Base-by-base conservation (phyloP, 2,329 filamentous ascomycete species). In the Ceratocystis harringtonii region DNA sequence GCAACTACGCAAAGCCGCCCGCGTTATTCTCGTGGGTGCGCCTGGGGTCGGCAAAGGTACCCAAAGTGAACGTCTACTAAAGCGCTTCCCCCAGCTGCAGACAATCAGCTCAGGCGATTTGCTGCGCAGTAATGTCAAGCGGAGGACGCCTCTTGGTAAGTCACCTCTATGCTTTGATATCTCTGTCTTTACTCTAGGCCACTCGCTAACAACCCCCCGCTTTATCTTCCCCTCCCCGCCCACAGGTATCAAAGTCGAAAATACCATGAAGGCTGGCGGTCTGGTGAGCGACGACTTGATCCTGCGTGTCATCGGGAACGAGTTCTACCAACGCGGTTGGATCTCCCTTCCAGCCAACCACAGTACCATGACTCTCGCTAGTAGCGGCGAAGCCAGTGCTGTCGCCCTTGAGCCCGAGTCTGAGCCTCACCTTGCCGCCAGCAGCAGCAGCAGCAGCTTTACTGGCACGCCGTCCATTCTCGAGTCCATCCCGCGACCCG, bases 11-110 rank as follows among this genome's bases (percentile, higher is more conserved):
- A 86, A 82, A 77, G 92, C 94, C 66, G 94, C 94, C 65, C 88
- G 94, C 69, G 87, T 97, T 69, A 97, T 99, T 73, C 84, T 99
- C 70, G 84, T 99, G 71, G 94, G 94, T 71, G 92, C 92, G 63
- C 94, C 94, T n/a, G 92, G 92, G 67, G 94, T 96, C 66, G 94
- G 94, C 69, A 99, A 99, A 76, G 94, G 92, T 69, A 99, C 94
- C 2, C 94, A 99, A 78, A 90, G 90, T 63, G 89, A 95, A 75
- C 85, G 94, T 68, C 80, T 99, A 68, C 85, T 97, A 70, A 80
- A 86, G 70, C 85, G 89, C 70, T 99, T 94, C 73, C 90, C 92
- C 2, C 89, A 96, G 72, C 80, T 99, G 60, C 88, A 90, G 64
- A 87, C 91, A 19, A 92, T 99, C 75, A 95, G 90, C 76, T 96